Conservation (phyloP, 73 alveolate genomes). For the Paramecium sexaurelia region DNA sequence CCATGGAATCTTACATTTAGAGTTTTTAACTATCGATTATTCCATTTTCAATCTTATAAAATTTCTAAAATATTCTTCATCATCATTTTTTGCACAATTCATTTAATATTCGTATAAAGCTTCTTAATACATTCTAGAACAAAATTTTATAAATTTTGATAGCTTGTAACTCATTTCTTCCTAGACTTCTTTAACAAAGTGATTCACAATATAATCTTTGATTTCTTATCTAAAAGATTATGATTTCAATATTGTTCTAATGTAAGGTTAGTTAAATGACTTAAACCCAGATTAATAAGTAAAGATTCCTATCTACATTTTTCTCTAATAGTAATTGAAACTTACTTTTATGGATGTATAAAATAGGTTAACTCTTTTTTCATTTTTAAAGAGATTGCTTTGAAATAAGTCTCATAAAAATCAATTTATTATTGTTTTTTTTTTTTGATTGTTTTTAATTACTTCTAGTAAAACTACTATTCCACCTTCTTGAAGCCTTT, state of each 20-base stretch:
- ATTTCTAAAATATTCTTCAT: slow-evolving; percentile 15
- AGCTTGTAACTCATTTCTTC: neutral
- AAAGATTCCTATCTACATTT: neutral
- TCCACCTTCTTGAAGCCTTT: neutral
- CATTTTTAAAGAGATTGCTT: neutral
- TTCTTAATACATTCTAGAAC: neutral
- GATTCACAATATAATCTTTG: neutral
- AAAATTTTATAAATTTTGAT: neutral
- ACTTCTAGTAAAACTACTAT: neutral
- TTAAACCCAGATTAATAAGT: neutral
- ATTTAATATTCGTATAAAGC: neutral
- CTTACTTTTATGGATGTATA: slow-evolving; percentile 38
- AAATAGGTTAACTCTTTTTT: neutral
- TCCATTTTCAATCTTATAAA: slow-evolving; percentile 27
- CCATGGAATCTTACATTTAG: slow-evolving; percentile 56
- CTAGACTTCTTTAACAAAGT: neutral
- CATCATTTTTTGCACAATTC: neutral
- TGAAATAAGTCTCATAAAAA: neutral
- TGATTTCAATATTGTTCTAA: neutral
- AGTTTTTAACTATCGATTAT: neutral
- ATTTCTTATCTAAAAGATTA: slow-evolving; percentile 4
- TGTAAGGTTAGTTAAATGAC: slow-evolving; percentile 30
- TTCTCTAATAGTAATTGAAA: neutral
- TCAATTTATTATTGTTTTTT: neutral
- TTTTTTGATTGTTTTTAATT: neutral